Evolutionary conservation across 345 rosid genomes (phyloP), one percentile per base, ranked within the genome.

Genomic region (Brassica rapa): DNA sequence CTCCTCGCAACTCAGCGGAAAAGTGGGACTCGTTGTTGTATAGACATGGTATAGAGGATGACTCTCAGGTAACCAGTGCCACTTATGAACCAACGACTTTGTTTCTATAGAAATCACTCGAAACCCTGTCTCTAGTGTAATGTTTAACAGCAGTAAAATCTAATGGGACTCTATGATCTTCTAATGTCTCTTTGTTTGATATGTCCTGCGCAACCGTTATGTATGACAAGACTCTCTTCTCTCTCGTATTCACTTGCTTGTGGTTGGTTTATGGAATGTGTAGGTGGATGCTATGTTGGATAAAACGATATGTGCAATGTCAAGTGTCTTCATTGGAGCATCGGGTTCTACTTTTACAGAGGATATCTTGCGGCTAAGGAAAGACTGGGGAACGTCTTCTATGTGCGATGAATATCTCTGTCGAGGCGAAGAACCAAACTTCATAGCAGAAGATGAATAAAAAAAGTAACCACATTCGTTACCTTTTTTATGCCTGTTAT

Each of bases 281-380:
- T 78, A 94, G 98, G 98, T 94, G 87, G 97, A 92, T 82, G 98
- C 97, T 8, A 94, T 92, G 97, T 84, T 94, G 70, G 98, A 94
- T 81, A 94, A 92, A 83, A 85, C 95, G 2, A 94, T 92, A 73
- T 84, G 96, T 46, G 96, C 97, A 7, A 83, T 89, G 93, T 86
- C 96, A 0, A 87, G 82, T 7, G 96, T 94, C 37, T 94, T 91
- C 82, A 86, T 92, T 0, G 97, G 98, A 62, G 80, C 80, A 4
- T 78, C 91, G 0, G 98, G 97, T 23, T 94, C 97, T 3, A 91
- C 98, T 35, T 92, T 94, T 85, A 92, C 96, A 0, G 94, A 89
- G 84, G 98, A 94, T 72, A 94, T 94, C 49, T 80, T 92, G 65
- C 85, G 93, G 78, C 85, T 94, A 14, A 86, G 97, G 8, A 94